Evolutionary conservation across 2,329 filamentous ascomycete species (phyloP), one percentile per base, ranked within the genome.

Genomic region (Dactylonectria estremocensis): DNA sequence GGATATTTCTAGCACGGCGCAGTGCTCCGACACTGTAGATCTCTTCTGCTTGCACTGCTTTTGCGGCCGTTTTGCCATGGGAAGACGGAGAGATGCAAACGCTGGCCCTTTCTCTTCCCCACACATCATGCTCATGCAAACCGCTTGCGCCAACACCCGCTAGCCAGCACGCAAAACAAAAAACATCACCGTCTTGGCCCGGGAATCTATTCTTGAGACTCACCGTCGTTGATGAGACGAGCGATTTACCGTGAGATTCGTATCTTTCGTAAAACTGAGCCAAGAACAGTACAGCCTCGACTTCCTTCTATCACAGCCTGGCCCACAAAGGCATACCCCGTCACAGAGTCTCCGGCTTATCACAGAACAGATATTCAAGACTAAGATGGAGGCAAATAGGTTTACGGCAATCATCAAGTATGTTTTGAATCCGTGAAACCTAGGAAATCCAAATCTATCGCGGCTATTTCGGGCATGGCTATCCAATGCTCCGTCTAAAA

Each of bases 1-100:
- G 33, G 54, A 59, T 53, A 59, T 64, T 56, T 64, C 53, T 54
- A 58, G 54, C 46, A 64, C 53, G 54, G 53, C 61, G 55, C 54
- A 57, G 61, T 31, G 35, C 18, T 58, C 37, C 43, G 16, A 10
- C 18, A 14, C 45, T 45, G 53, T 45, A 52, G 16, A 52, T 52
- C 49, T 52, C 13, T 10, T 18, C 20, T 48, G 14, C 45, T 2
- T 48, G 45, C 18, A 48, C 24, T 3, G 16, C n/a, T 24, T 16
- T 16, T n/a, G 49, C 24, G 49, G 49, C 49, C 49, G 49, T 20
- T 52, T 22, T n/a, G 28, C 5, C n/a, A 52, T 52, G 49, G 49
- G 33, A 28, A 52, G 13, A 33, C 24, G 24, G 49, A 52, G 49
- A 52, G 28, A 13, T 33, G 35, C 3, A 10, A 37, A 24, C 33